Percentiles rank a stretch among this genome's conserved stretches.
phyloP scores from a whole-genome alignment of 352 stramenopile genomes.

The Phytophthora palmivora region DNA sequence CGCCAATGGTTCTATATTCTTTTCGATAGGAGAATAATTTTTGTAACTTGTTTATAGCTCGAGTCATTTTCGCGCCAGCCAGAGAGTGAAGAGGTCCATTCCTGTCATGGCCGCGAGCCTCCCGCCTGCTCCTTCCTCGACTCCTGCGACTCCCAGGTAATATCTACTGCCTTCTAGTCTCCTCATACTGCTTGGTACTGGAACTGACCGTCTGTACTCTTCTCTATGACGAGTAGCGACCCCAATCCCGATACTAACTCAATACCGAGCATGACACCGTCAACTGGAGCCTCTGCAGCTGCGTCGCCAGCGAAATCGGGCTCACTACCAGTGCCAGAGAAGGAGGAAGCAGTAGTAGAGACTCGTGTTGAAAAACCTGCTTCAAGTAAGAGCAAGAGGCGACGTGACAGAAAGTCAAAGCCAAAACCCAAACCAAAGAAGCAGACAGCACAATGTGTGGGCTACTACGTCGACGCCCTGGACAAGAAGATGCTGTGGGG shows the following conservation, averaged over 20 bases:
- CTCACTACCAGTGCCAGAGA: conserved; percentile 2
- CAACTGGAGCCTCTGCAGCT: conserved; percentile 5
- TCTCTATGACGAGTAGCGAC: conserved; percentile 14
- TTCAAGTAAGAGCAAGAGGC: conserved; percentile 30
- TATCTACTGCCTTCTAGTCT: neutral
- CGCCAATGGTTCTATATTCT: conserved; percentile 19
- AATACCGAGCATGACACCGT: conserved; percentile 25
- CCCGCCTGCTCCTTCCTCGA: conserved; percentile 23
- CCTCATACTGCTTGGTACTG: neutral
- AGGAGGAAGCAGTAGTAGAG: conserved; percentile 3
- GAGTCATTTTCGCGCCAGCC: conserved; percentile 26
- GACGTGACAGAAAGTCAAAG: conserved; percentile 31
- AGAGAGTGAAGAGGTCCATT: conserved; percentile 21
- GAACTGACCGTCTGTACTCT: conserved; percentile 10
- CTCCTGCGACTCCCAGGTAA: conserved; percentile 25
- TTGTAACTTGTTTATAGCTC: conserved; percentile 16
- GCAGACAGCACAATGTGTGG: conserved; percentile 48
- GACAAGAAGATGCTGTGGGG: conserved; percentile 80
- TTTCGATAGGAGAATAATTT: conserved; percentile 12
- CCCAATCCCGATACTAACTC: conserved; percentile 22
- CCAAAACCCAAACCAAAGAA: conserved; percentile 43
- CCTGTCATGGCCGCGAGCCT: conserved; percentile 39
- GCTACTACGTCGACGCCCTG: conserved; percentile 74
- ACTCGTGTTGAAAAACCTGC: conserved; percentile 5
- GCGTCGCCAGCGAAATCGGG: conserved; percentile 19